Evolutionary conservation across 2,329 filamentous ascomycete genomes (phyloP).

Genomic region (Ascocoryne sarcoides): DNA sequence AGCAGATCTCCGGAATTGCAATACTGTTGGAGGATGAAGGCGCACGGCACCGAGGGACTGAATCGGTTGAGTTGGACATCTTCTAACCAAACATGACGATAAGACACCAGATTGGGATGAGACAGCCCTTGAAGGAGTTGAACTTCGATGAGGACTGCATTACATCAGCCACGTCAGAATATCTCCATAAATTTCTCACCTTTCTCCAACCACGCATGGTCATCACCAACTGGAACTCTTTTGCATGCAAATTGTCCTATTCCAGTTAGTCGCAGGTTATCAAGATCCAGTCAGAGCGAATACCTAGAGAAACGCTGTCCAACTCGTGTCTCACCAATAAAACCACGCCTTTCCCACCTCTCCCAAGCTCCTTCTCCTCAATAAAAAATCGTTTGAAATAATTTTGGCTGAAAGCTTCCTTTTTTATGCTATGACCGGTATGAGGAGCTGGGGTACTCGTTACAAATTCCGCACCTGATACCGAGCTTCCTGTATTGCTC

Average conservation of each 20-base stretch:
- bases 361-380: conserved; percentile 76
- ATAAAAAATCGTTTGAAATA: conserved; percentile 94
- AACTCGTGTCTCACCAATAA: conserved; percentile 88
- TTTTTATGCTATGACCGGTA: conserved; percentile 64
- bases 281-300: not conserved
- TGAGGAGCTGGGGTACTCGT: conserved; percentile 38
- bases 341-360: conserved; percentile 90
- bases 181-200: conserved; percentile 9
- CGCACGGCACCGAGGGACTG: conserved; percentile 83
- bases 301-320: conserved; percentile 71
- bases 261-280: conserved; percentile 8
- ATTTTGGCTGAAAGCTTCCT: conserved; percentile 78
- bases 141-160: conserved; percentile 71
- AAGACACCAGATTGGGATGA: conserved; percentile 91
- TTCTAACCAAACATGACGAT: conserved; percentile 95
- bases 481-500: conserved; percentile 18
- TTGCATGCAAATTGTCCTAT: conserved; percentile 84
- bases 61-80: conserved; percentile 78
- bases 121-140: conserved; percentile 85
- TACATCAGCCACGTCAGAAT: conserved; percentile 8
- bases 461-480: conserved; percentile 38
- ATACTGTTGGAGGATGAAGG: conserved; percentile 95
- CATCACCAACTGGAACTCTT: conserved; percentile 87
- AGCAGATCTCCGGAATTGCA: conserved; percentile 91
- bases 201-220: conserved; percentile 93